Percentiles rank a stretch among this genome's conserved stretches.
Conservation (phyloP, 2,329 filamentous ascomycete genomes). For the Teratosphaeriaceae sp. region DNA sequence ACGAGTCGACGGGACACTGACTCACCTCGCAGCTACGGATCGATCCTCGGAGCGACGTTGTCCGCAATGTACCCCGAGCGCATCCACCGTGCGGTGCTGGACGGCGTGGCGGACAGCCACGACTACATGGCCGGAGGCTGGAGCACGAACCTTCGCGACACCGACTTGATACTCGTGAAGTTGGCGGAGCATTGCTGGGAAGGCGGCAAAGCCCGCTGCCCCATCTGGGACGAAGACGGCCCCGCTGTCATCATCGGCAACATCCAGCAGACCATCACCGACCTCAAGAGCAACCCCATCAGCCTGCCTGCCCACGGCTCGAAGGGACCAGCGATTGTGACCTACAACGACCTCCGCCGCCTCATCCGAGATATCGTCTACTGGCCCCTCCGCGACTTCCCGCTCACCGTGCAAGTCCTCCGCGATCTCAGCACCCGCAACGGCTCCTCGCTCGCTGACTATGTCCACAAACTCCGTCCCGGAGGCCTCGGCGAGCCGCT, state of each 20-base stretch:
- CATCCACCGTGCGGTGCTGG: slow-evolving; percentile 36
- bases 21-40: too few relatives aligned
- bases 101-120: slow-evolving; percentile 35
- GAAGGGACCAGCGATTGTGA: slow-evolving; percentile 25
- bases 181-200: slow-evolving; percentile 51
- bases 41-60: slow-evolving; percentile 41
- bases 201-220: slow-evolving; percentile 41
- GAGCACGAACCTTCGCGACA: slow-evolving; percentile 46
- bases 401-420: slow-evolving; percentile 25
- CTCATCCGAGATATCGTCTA: slow-evolving; percentile 30
- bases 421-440: slow-evolving; percentile 23
- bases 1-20: too few relatives aligned
- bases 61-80: slow-evolving; percentile 39
- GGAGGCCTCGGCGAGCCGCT: slow-evolving; percentile 13
- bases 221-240: slow-evolving; percentile 32
- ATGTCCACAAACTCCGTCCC: slow-evolving; percentile 36
- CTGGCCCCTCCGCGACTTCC: slow-evolving; percentile 26
- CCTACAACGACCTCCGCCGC: slow-evolving; percentile 30
- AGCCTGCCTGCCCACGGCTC: slow-evolving; percentile 34
- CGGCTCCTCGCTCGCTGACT: slow-evolving; percentile 25
- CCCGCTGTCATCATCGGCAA: slow-evolving; percentile 30
- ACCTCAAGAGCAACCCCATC: slow-evolving; percentile 37
- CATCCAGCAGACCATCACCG: slow-evolving; percentile 33
- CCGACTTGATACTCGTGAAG: slow-evolving; percentile 47
- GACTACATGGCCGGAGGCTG: slow-evolving; percentile 46